These are phyloP conservation scores for Aspergillus intermedius DNA, from an alignment of 2,329 filamentous ascomycete genomes.

Conservation along the genomic window DNA sequence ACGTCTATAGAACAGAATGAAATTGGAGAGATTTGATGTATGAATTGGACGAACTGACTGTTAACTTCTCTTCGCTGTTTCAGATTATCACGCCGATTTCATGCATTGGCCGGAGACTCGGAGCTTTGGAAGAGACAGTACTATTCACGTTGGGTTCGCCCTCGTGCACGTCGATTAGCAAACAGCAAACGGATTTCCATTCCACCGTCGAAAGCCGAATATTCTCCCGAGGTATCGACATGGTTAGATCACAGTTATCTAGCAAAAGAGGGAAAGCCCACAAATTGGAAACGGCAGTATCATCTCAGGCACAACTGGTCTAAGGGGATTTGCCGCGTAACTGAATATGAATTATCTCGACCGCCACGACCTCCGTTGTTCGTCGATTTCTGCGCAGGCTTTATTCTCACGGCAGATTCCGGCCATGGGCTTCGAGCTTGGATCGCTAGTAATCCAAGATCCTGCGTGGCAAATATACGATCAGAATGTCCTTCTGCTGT, in stretches of 20 bases:
- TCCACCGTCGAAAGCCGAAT: constrained; percentile 37
- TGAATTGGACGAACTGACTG: not conserved
- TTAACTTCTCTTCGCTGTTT: not conserved
- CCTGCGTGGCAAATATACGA: constrained; percentile 49
- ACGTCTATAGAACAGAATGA: constrained; percentile 6
- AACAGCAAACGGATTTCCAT: constrained; percentile 48
- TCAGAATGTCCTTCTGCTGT: constrained; percentile 57
- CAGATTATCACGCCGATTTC: constrained; percentile 62
- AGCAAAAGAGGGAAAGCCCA: constrained; percentile 45
- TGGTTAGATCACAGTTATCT: constrained; percentile 58
- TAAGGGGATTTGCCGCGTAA: constrained; percentile 69
- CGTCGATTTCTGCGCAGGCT: constrained; percentile 68
- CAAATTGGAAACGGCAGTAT: constrained; percentile 85
- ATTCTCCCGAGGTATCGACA: constrained; percentile 51
- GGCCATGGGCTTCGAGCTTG: constrained; percentile 68
- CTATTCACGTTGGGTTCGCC: constrained; percentile 78
- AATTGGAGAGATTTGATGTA: too few relatives aligned
- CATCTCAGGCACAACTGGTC: constrained; percentile 88
- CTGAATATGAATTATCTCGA: constrained; percentile 62
- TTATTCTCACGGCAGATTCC: constrained; percentile 70
- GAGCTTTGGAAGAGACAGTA: constrained; percentile 90
- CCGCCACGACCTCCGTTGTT: constrained; percentile 56
- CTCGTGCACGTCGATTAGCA: constrained; percentile 68
- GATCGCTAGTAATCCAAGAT: constrained; percentile 58
- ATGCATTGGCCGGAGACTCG: constrained; percentile 66